Evolutionary conservation across 129 eudicot genomes (phyloP).

Genomic region (Calendula officinalis): DNA sequence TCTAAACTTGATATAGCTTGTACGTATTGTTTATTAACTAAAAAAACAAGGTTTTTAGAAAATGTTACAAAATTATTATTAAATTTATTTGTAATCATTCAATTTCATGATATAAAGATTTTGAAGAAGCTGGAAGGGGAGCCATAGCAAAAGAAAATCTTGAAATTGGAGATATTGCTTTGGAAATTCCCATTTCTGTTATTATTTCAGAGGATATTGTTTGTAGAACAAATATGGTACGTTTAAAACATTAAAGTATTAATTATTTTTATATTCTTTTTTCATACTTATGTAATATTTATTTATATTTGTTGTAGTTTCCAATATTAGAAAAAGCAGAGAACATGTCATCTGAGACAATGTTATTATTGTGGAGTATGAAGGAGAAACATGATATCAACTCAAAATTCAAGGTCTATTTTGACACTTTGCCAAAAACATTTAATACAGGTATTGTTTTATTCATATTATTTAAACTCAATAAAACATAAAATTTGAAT

Average conservation of each 20-base stretch:
- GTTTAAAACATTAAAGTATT: neutral
- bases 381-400: slow-evolving; percentile 71
- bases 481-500: neutral
- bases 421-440: slow-evolving; percentile 69
- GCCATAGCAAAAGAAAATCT: slow-evolving; percentile 72
- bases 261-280: neutral
- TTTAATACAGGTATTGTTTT: slow-evolving; percentile 67
- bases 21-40: slow-evolving; percentile 30
- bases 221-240: slow-evolving; percentile 72
- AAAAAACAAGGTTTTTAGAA: neutral
- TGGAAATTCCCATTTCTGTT: slow-evolving; percentile 67
- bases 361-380: slow-evolving; percentile 96
- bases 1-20: slow-evolving; percentile 64
- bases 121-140: slow-evolving; percentile 99
- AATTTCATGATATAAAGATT: slow-evolving; percentile 37
- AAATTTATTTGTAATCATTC: neutral
- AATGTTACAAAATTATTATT: neutral
- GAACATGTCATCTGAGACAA: slow-evolving; percentile 75
- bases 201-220: slow-evolving; percentile 69
- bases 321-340: slow-evolving; percentile 57
- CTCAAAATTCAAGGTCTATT: slow-evolving; percentile 62
- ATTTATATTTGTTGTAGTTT: slow-evolving; percentile 39
- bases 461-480: neutral
- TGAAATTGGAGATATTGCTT: slow-evolving; percentile 71
- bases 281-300: neutral